Evolutionary conservation across 192 early-diverging fungal species (phyloP).

Genomic region (Backusella morwellensis): DNA sequence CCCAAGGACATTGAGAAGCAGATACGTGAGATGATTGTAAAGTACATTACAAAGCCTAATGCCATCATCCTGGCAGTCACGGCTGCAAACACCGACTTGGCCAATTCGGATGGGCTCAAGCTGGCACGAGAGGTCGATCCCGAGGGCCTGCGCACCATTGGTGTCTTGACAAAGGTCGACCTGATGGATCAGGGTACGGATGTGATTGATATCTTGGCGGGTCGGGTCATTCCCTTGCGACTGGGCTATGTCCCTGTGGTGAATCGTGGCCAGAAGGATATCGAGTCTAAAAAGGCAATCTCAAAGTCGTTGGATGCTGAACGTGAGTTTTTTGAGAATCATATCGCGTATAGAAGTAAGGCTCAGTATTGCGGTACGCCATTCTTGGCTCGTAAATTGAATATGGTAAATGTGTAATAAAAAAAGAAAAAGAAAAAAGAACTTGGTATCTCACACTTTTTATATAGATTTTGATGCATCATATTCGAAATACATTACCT

Average conservation of each 20-base stretch:
- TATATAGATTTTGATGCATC: constrained; percentile 89
- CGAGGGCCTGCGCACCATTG: constrained; percentile 95
- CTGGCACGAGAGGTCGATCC: constrained; percentile 98
- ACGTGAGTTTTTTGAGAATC: constrained; percentile 92
- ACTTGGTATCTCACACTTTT: background rate
- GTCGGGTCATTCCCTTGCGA: constrained; percentile 93
- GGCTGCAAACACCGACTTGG: constrained; percentile 97
- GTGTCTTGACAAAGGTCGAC: constrained; percentile 99
- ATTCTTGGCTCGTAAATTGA: constrained; percentile 94
- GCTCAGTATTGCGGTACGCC: constrained; percentile 99
- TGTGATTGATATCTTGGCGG: constrained; percentile 98
- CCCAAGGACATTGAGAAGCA: constrained; percentile 99
- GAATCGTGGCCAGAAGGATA: constrained; percentile 98
- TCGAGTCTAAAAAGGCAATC: constrained; percentile 92
- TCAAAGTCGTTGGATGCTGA: constrained; percentile 87
- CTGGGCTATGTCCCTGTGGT: constrained; percentile 99
- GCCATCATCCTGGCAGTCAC: constrained; percentile 98
- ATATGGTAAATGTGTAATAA: constrained; percentile 50
- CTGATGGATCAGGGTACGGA: constrained; percentile 99
- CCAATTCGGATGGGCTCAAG: constrained; percentile 99
- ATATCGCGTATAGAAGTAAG: constrained; percentile 91
- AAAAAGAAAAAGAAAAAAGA: too few species aligned
- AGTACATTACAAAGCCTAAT: constrained; percentile 97
- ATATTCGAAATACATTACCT: constrained; percentile 96
- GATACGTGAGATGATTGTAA: constrained; percentile 97